Evolutionary conservation across 352 stramenopile species (phyloP).

Genomic region (Globisporangium nagaii): DNA sequence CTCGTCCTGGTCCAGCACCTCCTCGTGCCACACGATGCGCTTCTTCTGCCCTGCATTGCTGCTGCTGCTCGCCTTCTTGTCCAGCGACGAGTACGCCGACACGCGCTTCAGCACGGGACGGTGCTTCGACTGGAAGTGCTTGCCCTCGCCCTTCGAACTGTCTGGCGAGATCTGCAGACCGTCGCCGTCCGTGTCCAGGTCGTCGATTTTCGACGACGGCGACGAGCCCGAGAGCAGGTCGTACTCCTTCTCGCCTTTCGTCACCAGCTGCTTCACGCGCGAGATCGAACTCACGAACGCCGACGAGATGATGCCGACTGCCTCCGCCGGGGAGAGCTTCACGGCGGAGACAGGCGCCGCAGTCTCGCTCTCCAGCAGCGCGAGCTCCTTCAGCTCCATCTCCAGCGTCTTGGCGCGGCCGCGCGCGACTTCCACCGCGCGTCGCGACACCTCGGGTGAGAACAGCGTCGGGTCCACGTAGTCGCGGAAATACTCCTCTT

Average conservation of each 20-base stretch:
- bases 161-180: constrained; percentile 79
- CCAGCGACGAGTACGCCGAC: constrained; percentile 61
- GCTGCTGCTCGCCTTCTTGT: constrained; percentile 31
- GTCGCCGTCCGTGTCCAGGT: constrained; percentile 76
- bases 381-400: constrained; percentile 69
- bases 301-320: constrained; percentile 51
- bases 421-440: constrained; percentile 80
- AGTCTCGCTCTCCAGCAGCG: constrained; percentile 33
- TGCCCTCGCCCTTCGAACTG: constrained; percentile 40
- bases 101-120: constrained; percentile 71
- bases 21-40: constrained; percentile 63
- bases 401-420: constrained; percentile 67
- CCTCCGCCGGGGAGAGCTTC: constrained; percentile 55
- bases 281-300: constrained; percentile 61
- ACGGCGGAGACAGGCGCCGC: not conserved
- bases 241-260: constrained; percentile 54
- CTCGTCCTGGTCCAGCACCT: constrained; percentile 71
- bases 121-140: constrained; percentile 51
- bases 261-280: constrained; percentile 56
- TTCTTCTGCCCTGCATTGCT: constrained; percentile 52
- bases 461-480: constrained; percentile 80
- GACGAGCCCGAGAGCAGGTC: constrained; percentile 59
- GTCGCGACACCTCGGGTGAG: constrained; percentile 73
- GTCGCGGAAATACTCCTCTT: constrained; percentile 34
- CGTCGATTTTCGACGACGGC: constrained; percentile 48